phyloP scores from a whole-genome alignment of 2,329 filamentous ascomycete genomes.

The Penicillium sp. region DNA sequence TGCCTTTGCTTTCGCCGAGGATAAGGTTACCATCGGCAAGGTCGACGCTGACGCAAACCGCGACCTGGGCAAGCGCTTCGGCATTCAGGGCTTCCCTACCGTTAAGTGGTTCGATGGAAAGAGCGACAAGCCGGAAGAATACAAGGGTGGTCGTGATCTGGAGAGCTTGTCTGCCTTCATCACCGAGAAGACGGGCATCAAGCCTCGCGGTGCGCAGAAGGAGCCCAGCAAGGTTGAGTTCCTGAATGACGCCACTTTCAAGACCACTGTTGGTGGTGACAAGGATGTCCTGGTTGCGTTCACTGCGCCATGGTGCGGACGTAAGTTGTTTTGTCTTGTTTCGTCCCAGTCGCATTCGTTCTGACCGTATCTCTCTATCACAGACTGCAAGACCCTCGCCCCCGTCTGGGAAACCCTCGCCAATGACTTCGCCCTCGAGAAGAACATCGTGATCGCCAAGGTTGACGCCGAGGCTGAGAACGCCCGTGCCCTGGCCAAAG shows the following conservation, averaged over 20 bases:
- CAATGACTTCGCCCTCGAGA: conserved; percentile 73
- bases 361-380: conserved; percentile 1
- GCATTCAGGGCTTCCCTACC: conserved; percentile 91
- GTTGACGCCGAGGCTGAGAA: conserved; percentile 89
- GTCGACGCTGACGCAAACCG: conserved; percentile 92
- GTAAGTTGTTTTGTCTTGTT: conserved; percentile 59
- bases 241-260: conserved; percentile 77
- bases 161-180: conserved; percentile 82
- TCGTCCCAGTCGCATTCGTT: neutral
- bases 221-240: conserved; percentile 73
- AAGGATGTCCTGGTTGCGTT: conserved; percentile 94
- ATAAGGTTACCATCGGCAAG: conserved; percentile 84
- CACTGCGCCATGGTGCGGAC: conserved; percentile 97
- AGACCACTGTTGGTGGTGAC: conserved; percentile 72
- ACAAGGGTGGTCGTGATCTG: conserved; percentile 81
- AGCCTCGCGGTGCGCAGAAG: conserved; percentile 63
- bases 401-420: conserved; percentile 88
- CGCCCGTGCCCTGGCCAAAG: conserved; percentile 72
- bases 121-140: conserved; percentile 79
- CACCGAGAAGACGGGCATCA: conserved; percentile 79
- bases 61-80: conserved; percentile 78
- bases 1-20: conserved; percentile 69
- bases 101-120: conserved; percentile 98
- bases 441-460: conserved; percentile 83
- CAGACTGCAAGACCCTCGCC: conserved; percentile 95